Base-by-base conservation (phyloP, 2,329 filamentous ascomycete species). In the Lasiodiplodia citricola region DNA sequence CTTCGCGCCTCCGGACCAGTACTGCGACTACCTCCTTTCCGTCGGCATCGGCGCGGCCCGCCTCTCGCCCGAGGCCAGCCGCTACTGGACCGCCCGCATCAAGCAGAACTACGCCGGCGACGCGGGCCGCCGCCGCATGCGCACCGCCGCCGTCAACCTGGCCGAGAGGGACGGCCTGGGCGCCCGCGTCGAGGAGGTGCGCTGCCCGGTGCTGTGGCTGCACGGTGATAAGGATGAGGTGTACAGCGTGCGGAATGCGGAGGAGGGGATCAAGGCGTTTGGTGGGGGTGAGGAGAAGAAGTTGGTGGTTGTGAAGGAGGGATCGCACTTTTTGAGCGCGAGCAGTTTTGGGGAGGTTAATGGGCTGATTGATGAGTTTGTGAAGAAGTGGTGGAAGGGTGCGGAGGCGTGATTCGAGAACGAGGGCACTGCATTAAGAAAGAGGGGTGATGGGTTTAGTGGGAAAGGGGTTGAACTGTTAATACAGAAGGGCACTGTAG, bases 141-240 rank as follows among this genome's bases (percentile, higher is more conserved):
- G 84, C 1, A 85, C 86, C 84, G 83, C 83, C n/a, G 79, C 81
- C 1, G 83, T 85, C 67, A 85, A 84, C 69, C 72, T 87, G 25
- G 72, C 78, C 18, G 83, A 85, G 66, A 75, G 85, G 2, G 86
- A 86, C 74, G 82, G 83, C 1, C 70, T 87, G 71, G 79, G 83
- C 68, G 72, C 77, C 4, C 72, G 85, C 8, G 69, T 86, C 37
- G 77, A 74, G 3, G 84, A 87, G 74, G 76, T 87, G 4, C 74
- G 72, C 55, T 86, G 84, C 74, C 85, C 85, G 0, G 84, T 87
- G 2, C 72, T 83, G 58, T 86, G 85, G 85, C 69, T 87, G 69
- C 82, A 84, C 73, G 81, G 78, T 60, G 74, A 77, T 73, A 35
- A n/a, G 37, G 80, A 84, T 72, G 75, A 70, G 10, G 81, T 84